phyloP scores from a whole-genome alignment of 1,284 basidiomycete genomes.

The Ceratobasidium sp. region DNA sequence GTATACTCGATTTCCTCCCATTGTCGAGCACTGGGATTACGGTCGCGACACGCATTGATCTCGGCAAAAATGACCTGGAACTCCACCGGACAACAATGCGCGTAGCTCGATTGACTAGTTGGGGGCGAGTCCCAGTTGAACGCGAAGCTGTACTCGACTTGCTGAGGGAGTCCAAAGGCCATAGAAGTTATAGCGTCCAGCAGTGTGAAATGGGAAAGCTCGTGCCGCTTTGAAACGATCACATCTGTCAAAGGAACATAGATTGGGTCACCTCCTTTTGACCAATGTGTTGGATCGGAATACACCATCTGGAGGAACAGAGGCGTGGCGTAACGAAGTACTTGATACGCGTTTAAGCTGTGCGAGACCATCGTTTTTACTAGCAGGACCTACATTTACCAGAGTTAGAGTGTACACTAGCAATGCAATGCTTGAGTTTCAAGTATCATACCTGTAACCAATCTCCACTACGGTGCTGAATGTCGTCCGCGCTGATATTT shows the following conservation, averaged over 20 bases:
- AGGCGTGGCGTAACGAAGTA: background rate
- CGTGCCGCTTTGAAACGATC: background rate
- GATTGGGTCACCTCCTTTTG: background rate
- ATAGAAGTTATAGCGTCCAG: background rate
- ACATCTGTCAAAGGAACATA: background rate
- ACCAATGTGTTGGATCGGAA: slow-evolving; percentile 8
- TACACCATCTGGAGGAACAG: background rate
- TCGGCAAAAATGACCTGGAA: slow-evolving; percentile 3
- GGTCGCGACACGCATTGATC: background rate
- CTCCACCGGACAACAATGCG: background rate
- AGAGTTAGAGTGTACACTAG: no score
- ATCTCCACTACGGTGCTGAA: background rate
- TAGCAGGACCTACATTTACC: background rate
- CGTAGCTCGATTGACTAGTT: background rate
- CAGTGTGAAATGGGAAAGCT: background rate
- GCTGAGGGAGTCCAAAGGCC: slow-evolving; percentile 12
- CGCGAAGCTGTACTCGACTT: background rate
- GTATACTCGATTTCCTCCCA: background rate
- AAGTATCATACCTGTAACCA: slow-evolving; percentile 1
- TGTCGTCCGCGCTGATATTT: background rate
- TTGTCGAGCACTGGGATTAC: background rate
- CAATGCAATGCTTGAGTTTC: background rate
- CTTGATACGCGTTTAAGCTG: background rate
- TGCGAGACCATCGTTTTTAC: background rate
- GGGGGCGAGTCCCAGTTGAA: background rate